Evolutionary conservation across 192 early-diverging fungal genomes (phyloP), one percentile per base, ranked within the genome.

Genomic region (Coemansia sp.): DNA sequence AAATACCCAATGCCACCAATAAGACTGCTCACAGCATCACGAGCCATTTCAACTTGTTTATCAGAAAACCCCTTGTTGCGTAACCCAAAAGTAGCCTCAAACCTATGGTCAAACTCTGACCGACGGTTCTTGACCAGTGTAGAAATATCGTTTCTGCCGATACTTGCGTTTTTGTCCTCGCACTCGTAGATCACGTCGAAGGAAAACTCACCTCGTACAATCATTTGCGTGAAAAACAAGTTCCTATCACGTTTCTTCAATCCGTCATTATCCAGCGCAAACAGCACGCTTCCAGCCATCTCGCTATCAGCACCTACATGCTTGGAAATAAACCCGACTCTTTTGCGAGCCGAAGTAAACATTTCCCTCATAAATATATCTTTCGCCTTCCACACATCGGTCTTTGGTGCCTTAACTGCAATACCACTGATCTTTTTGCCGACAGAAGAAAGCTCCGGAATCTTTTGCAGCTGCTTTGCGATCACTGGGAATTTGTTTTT

Each of bases 1-100:
- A 75, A 75, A 61, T 80, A 93, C 69, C 96, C 96, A 28, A 98
- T 89, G 1, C 94, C 94, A 56, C 96, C 94, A 11, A 98, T 32
- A 62, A 98, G 76, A 68, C 94, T 95, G 63, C 91, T 91, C 33
- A 95, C 62, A 20, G 89, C 82, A 12, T 84, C 84, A 65, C 92
- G 83, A 4, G 89, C 96, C 74, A 95, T 91, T 17, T 84, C 71
- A 45, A 92, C 62, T 60, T 93, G 79, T 0, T 84, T 75, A 4
- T 67, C 49, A 48, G 48, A 42, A 18, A 74, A 95, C 17, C 88
- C 89, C 50, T 92, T 92, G 25, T 76, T 71, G 17, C 66, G 61
- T 14, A 97, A 78, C 7, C 82, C 75, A 73, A 94, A 95, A 0
- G 80, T 86, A 0, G 82, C 55, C 60, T 94, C 91, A 67, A 97